Percentiles rank a stretch among this genome's conserved stretches.
Conservation (phyloP, 2,329 filamentous ascomycete species). For the Sporothrix curviconia region DNA sequence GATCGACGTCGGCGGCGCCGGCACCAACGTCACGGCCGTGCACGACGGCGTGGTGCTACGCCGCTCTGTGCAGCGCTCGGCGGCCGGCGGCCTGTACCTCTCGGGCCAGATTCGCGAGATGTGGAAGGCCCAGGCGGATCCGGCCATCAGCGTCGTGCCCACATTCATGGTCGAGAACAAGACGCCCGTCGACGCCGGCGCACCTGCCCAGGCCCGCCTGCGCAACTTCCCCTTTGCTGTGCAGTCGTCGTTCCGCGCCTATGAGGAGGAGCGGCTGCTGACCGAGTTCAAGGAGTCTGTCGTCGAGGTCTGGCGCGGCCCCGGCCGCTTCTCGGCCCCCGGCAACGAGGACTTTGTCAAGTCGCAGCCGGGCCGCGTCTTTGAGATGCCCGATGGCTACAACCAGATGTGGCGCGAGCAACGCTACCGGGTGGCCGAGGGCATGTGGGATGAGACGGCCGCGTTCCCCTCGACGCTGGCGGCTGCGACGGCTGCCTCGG, state of each 20-base stretch:
- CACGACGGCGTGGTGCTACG: constrained; percentile 93
- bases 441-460: constrained; percentile 81
- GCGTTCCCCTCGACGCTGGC: constrained; percentile 44
- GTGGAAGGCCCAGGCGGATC: constrained; percentile 50
- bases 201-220: constrained; percentile 68
- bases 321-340: constrained; percentile 55
- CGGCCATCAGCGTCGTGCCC: constrained; percentile 60
- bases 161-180: constrained; percentile 87
- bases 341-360: constrained; percentile 73
- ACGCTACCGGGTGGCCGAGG: constrained; percentile 78
- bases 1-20: constrained; percentile 83
- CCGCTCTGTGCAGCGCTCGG: constrained; percentile 79
- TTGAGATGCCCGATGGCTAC: constrained; percentile 94
- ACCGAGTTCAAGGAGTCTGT: constrained; percentile 98
- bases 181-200: constrained; percentile 77
- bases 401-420: constrained; percentile 93
- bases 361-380: constrained; percentile 71
- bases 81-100: constrained; percentile 81
- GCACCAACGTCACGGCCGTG: constrained; percentile 81
- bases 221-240: constrained; percentile 60
- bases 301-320: constrained; percentile 85
- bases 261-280: constrained; percentile 87
- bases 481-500: constrained; percentile 16
- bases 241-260: constrained; percentile 64
- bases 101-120: constrained; percentile 80